Conservation (phyloP, 2,329 filamentous ascomycete species). For the Paecilomyces dactylethromorphus region DNA sequence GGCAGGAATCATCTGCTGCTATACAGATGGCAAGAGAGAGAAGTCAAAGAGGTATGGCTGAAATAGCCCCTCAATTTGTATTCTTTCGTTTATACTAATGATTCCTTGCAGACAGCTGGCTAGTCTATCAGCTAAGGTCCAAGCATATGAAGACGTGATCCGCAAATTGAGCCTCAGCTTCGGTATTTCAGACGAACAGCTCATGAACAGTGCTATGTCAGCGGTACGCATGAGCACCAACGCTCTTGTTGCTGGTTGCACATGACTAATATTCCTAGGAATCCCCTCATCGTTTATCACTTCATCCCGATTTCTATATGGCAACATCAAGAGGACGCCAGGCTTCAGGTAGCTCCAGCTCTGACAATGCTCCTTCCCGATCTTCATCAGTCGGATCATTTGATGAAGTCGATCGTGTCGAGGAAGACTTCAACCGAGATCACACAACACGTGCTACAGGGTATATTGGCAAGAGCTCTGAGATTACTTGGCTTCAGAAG, state of each 20-base stretch:
- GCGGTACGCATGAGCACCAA: slow-evolving; percentile 17
- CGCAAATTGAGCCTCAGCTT: slow-evolving; percentile 29
- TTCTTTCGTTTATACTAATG: not conserved
- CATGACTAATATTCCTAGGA: slow-evolving; percentile 8
- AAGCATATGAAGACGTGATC: slow-evolving; percentile 34
- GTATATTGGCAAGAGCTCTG: slow-evolving; percentile 40
- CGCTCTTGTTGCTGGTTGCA: not conserved
- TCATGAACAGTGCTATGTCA: slow-evolving; percentile 26
- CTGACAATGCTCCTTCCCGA: slow-evolving; percentile 15
- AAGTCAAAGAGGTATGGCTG: slow-evolving; percentile 34
- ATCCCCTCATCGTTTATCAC: slow-evolving; percentile 6
- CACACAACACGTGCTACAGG: slow-evolving; percentile 32
- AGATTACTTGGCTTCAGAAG: slow-evolving; percentile 39
- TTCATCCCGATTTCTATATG: slow-evolving; percentile 13
- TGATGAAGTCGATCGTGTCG: slow-evolving; percentile 32
- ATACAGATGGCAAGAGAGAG: slow-evolving; percentile 41
- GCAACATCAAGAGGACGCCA: slow-evolving; percentile 12
- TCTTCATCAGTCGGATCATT: slow-evolving; percentile 25
- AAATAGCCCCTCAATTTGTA: not conserved
- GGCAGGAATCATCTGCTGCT: slow-evolving; percentile 37
- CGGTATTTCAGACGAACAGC: slow-evolving; percentile 28
- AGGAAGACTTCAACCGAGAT: slow-evolving; percentile 37
- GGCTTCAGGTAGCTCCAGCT: slow-evolving; percentile 10
- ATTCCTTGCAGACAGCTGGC: slow-evolving; percentile 29
- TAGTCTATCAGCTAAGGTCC: slow-evolving; percentile 34